Evolutionary conservation across 805 yeast species (phyloP), one percentile per base, ranked within the genome.

Genomic region (Metschnikowia reukaufii): DNA sequence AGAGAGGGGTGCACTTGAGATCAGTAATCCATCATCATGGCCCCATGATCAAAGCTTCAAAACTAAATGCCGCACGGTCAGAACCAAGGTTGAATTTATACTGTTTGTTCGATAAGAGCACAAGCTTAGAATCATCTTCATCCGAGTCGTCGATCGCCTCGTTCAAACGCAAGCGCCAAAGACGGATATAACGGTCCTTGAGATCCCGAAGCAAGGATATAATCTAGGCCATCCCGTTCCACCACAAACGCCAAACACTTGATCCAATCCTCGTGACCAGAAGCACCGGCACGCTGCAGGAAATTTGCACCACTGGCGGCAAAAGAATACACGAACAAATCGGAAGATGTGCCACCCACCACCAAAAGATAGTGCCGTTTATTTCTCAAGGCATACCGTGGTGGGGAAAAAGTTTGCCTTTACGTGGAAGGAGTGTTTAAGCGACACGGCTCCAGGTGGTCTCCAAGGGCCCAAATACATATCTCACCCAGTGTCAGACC

Each of bases 251-350:
- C 76, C 25, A 94, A 66, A 12, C 88, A 76, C 61, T 86, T 86
- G 42, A 94, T 79, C 99, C 99, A 94, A 65, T 91, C 97, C 66
- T 94, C 99, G 63, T 94, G 99, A 4, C 99, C 99, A 21, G 82
- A 76, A 29, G 94, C 66, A 7, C 68, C 68, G 0, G 90, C 86
- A 25, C 74, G 70, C 44, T 68, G 70, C 7, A 57, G 43, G 35
- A 75, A 67, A 10, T 54, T 47, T 2, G 41, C 35, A 1, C 53
- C 47, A 0, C 19, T 41, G 1, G 63, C 40, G 9, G 53, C 58
- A 50, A 82, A 77, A 0, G 83, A 64, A 56, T 79, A 81, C 4
- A 88, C 72, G 48, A 74, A 81, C 4, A 91, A 59, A 27, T 63
- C 59, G 8, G 76, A 62, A 13, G 74, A 75, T 0, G 95, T 83